Evolutionary conservation across 805 yeast genomes (phyloP).

Genomic region (Hanseniaspora mollemarum): DNA sequence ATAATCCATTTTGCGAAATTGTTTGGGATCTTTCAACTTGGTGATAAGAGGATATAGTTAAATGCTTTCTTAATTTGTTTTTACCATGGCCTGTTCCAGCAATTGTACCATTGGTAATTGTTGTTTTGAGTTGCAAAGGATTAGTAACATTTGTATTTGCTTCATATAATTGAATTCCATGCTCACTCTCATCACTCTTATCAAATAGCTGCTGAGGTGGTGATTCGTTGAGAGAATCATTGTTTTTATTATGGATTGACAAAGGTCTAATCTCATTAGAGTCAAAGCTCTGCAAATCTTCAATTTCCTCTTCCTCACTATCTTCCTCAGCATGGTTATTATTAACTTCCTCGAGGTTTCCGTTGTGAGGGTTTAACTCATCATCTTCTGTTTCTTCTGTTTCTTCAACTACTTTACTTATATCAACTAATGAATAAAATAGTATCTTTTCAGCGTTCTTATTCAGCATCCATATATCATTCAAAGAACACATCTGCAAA

Average conservation of each 20-base stretch:
- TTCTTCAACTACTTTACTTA: not conserved
- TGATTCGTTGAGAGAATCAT: slow-evolving; percentile 7
- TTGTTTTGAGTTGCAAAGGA: slow-evolving; percentile 1
- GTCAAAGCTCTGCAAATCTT: slow-evolving; percentile 7
- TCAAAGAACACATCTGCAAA: slow-evolving; percentile 28
- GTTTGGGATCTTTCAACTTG: slow-evolving; percentile 27
- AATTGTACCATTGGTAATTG: slow-evolving; percentile 12
- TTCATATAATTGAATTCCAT: slow-evolving; percentile 12
- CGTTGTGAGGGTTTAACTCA: not conserved
- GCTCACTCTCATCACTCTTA: slow-evolving; percentile 21
- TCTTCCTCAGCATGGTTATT: not conserved
- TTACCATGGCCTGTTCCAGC: not conserved
- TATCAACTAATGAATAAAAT: slow-evolving; percentile 25
- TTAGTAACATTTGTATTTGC: slow-evolving; percentile 15
- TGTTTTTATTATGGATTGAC: not conserved
- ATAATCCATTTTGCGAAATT: slow-evolving; percentile 23
- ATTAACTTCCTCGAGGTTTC: not conserved
- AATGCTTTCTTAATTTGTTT: slow-evolving; percentile 17
- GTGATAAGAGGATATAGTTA: slow-evolving; percentile 20
- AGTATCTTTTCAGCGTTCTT: slow-evolving; percentile 27
- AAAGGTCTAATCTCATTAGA: not conserved
- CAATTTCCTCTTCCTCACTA: slow-evolving; percentile 10
- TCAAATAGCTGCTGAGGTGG: slow-evolving; percentile 24
- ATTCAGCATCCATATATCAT: slow-evolving; percentile 28
- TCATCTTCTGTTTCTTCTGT: not conserved